phyloP scores from a whole-genome alignment of 2,329 filamentous ascomycete genomes.

The Xylaria sp. region DNA sequence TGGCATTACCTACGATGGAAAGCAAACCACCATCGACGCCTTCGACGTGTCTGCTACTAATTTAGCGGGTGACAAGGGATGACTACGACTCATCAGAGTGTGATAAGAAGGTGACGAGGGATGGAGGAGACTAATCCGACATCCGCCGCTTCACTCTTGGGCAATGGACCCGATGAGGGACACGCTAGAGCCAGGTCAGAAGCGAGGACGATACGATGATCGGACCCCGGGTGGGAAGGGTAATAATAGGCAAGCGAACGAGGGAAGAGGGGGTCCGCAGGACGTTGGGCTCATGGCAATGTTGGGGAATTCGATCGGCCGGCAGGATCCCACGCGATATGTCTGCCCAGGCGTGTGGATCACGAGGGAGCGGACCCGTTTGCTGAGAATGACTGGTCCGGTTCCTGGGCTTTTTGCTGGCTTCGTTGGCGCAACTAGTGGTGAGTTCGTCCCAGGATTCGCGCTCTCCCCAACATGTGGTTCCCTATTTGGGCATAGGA shows the following conservation, averaged over 20 bases:
- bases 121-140: neutral
- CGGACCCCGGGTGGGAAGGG: conserved; percentile 22
- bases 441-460: conserved; percentile 14
- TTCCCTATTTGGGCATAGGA: neutral
- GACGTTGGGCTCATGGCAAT: conserved; percentile 26
- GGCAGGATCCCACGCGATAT: conserved; percentile 26
- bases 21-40: neutral
- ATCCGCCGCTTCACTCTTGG: conserved; percentile 25
- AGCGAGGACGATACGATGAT: conserved; percentile 7
- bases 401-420: conserved; percentile 8
- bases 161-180: conserved; percentile 20
- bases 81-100: conserved; percentile 5
- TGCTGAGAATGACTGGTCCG: conserved; percentile 7
- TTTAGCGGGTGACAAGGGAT: conserved; percentile 6
- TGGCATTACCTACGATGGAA: conserved; percentile 1
- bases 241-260: conserved; percentile 21
- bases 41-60: conserved; percentile 16
- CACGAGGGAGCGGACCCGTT: conserved; percentile 16
- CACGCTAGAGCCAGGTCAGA: conserved; percentile 21
- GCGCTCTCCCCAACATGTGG: neutral
- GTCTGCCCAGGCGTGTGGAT: conserved; percentile 21
- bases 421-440: conserved; percentile 25
- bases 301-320: conserved; percentile 25
- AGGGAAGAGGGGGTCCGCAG: conserved; percentile 4
- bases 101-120: neutral